Percentiles rank a stretch among this genome's conserved stretches.
Conservation (phyloP, 2,329 filamentous ascomycete species). For the Ophiocordyceps camponoti-rufipedis region DNA sequence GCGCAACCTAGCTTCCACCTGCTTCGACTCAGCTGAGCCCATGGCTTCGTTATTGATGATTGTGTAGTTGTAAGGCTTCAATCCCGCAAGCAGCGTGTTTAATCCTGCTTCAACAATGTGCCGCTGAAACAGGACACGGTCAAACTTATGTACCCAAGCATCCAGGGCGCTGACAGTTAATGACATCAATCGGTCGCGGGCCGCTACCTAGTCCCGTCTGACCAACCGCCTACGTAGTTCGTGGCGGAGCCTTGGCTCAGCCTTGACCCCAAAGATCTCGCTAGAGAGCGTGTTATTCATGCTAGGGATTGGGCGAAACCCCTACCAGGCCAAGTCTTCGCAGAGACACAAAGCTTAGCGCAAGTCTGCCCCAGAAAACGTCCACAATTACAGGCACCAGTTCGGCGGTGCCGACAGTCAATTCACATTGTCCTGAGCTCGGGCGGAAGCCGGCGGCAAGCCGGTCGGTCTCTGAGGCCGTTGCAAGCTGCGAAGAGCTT, state of each 20-base stretch:
- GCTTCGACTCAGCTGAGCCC: slow-evolving; percentile 5
- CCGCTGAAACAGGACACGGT: too few species aligned
- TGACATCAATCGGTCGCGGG: neutral
- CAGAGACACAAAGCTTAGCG: too few species aligned
- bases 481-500: slow-evolving; percentile 15
- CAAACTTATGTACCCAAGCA: too few species aligned
- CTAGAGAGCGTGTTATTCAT: neutral
- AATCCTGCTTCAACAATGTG: too few species aligned
- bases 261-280: neutral
- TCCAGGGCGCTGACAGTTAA: neutral
- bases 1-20: slow-evolving; percentile 1
- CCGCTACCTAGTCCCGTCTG: neutral
- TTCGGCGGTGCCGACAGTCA: neutral
- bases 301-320: neutral
- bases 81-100: neutral
- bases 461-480: slow-evolving; percentile 62
- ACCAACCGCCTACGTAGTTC: neutral
- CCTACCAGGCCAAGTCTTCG: neutral
- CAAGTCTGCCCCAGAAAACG: neutral
- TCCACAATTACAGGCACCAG: neutral
- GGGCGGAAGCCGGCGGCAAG: slow-evolving; percentile 41
- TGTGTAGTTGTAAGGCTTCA: neutral
- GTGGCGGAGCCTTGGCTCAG: neutral
- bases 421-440: slow-evolving; percentile 16
- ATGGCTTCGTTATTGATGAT: neutral